phyloP scores from a whole-genome alignment of 345 rosid genomes.

The Lepidium africanum region DNA sequence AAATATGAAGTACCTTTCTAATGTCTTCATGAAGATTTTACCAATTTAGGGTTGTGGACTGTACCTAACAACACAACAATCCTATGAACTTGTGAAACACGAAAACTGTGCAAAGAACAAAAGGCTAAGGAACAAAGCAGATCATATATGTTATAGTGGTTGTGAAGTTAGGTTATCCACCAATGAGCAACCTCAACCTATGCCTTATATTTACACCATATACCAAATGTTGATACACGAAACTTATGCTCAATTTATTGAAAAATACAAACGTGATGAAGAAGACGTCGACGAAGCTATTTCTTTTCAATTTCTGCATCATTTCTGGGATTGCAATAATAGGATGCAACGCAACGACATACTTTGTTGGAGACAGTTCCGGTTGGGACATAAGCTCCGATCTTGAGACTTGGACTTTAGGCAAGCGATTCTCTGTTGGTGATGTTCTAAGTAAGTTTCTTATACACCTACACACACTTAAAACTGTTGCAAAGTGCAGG shows the following conservation, averaged over 20 bases:
- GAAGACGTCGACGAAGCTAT: conserved; percentile 17
- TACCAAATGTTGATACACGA: background rate
- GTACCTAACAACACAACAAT: conserved; percentile 15
- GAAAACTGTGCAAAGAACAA: background rate
- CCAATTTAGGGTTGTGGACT: conserved; percentile 12
- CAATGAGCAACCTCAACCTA: conserved; percentile 20
- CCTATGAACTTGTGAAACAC: conserved; percentile 15
- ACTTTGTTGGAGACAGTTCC: conserved; percentile 70
- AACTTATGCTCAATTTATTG: background rate
- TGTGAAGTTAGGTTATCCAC: conserved; percentile 39
- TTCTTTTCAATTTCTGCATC: conserved; percentile 27
- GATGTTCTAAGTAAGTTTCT: conserved; percentile 53
- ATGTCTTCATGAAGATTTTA: background rate
- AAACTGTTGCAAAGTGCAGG: too few species aligned
- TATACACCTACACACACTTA: background rate
- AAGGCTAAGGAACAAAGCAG: conserved; percentile 10
- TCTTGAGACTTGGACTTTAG: conserved; percentile 62
- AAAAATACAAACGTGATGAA: conserved; percentile 4
- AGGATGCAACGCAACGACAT: conserved; percentile 45
- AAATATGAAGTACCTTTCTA: background rate
- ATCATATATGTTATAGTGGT: conserved; percentile 13
- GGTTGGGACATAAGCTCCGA: conserved; percentile 92
- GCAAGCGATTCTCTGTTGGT: conserved; percentile 65
- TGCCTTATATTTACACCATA: background rate
- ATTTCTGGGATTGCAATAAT: conserved; percentile 14